These are phyloP conservation scores for Acanthamoeba royreba DNA, from an alignment of 208 protist species.

Conservation along the genomic window DNA sequence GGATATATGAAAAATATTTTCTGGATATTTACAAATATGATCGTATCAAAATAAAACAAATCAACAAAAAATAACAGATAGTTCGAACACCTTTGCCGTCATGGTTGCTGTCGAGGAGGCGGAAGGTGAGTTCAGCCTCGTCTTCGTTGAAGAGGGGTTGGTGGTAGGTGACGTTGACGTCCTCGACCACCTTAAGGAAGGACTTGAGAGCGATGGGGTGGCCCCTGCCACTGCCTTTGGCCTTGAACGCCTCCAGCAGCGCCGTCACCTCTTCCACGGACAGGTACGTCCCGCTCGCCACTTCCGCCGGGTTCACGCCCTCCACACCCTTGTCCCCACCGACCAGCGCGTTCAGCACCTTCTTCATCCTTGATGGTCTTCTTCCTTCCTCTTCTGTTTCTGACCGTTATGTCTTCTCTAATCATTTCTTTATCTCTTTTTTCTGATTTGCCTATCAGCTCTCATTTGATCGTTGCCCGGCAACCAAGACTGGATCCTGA, in stretches of 20 bases:
- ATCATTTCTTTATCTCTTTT: too few relatives aligned
- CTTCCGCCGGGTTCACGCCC: background rate
- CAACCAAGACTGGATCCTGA: too few relatives aligned
- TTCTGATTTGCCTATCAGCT: too few relatives aligned
- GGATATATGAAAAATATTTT: too few relatives aligned
- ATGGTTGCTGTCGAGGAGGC: constrained; percentile 30
- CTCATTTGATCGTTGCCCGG: too few relatives aligned
- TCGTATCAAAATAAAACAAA: too few relatives aligned
- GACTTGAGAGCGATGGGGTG: constrained; percentile 27
- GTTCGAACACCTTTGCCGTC: constrained; percentile 38
- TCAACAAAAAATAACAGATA: too few relatives aligned
- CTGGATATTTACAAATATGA: too few relatives aligned
- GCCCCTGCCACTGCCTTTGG: background rate
- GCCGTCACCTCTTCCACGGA: background rate
- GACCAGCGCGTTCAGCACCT: background rate
- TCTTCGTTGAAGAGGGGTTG: constrained; percentile 30
- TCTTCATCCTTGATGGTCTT: background rate
- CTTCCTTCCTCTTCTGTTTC: too few relatives aligned
- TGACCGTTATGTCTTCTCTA: too few relatives aligned
- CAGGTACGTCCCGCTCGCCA: background rate
- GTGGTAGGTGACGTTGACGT: constrained; percentile 25
- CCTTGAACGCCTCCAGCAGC: background rate
- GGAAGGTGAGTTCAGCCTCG: background rate
- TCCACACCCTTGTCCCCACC: background rate
- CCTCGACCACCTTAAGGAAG: constrained; percentile 33